Base-by-base conservation (phyloP, 2,329 filamentous ascomycete species). In the Epichloe sibirici region DNA sequence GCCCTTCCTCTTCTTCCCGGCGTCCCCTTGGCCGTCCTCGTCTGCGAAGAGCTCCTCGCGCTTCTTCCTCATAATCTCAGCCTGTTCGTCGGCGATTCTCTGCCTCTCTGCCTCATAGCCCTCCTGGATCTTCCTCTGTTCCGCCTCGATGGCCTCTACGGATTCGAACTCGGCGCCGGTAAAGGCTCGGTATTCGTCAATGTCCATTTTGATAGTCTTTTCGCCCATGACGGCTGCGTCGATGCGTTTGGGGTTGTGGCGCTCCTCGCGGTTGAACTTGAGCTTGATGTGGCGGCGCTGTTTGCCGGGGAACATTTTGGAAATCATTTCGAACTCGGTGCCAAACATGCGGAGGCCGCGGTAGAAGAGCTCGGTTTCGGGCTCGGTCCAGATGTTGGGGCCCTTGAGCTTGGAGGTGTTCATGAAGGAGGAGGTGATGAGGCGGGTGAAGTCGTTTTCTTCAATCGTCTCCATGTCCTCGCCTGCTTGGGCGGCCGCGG, bases 191-290 rank as follows among this genome's bases (percentile, higher is more conserved):
- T 82, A 83, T 65, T 81, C 77, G 37, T 81, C 77, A 28, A 84
- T 68, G 61, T 82, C 74, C 57, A 85, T 82, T 61, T 67, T 69
- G 44, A 75, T 71, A 34, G 74, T 74, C 68, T 81, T 78, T 58
- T 77, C 72, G 52, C 79, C 80, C 38, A 77, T 77, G 52, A 93
- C 71, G 5, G 81, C 81, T 38, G 75, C 74, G 55, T 81, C 81
- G 58, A 94, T 75, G 56, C 79, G 76, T 3, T 71, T 68, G 0
- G 85, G 82, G 57, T 84, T 76, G 51, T 79, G 72, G 37, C 80
- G 75, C 68, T 93, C 88, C 68, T 93, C 88, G 55, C 84, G 82
- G 61, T 84, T 86, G 69, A 88, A 93, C 65, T 93, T 93, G 57
- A 85, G 77, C 70, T 91, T 91, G 69, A 93, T 77, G 65, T 87